Conservation (phyloP, 371 early-diverging fungal genomes). For the Syncephalis fuscata region DNA sequence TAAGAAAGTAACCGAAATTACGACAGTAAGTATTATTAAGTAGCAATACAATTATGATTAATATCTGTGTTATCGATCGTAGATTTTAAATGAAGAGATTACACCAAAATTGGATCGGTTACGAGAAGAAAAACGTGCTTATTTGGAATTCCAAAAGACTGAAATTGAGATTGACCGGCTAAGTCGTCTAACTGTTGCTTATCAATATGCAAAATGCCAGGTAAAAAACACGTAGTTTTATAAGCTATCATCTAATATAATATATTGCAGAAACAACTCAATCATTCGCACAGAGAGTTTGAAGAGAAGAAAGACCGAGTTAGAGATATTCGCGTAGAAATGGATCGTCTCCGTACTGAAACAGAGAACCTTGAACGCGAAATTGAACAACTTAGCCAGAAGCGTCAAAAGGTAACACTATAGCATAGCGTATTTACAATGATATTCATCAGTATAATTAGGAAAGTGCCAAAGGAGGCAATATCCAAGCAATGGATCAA, state of each 20-base stretch:
- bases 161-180: conserved; percentile 75
- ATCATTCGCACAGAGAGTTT: conserved; percentile 19
- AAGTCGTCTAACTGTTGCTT: conserved; percentile 60
- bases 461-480: conserved; percentile 44
- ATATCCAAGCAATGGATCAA: conserved; percentile 42
- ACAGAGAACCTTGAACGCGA: conserved; percentile 6
- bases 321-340: conserved; percentile 20
- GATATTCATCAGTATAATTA: neutral
- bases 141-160: conserved; percentile 83
- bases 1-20: conserved; percentile 84
- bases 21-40: conserved; percentile 21
- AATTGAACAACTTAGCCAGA: conserved; percentile 6
- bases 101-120: conserved; percentile 86
- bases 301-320: conserved; percentile 14
- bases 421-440: no score
- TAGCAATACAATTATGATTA: neutral
- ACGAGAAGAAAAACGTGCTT: conserved; percentile 73
- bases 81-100: conserved; percentile 80
- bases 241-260: no score
- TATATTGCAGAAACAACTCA: no score
- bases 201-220: conserved; percentile 52
- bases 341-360: conserved; percentile 17
- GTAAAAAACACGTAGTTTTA: conserved; percentile 26
- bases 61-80: neutral
- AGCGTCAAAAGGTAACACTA: conserved; percentile 5